Base-by-base conservation (phyloP, 768 basidiomycete genomes). In the Amanita jacksonii region DNA sequence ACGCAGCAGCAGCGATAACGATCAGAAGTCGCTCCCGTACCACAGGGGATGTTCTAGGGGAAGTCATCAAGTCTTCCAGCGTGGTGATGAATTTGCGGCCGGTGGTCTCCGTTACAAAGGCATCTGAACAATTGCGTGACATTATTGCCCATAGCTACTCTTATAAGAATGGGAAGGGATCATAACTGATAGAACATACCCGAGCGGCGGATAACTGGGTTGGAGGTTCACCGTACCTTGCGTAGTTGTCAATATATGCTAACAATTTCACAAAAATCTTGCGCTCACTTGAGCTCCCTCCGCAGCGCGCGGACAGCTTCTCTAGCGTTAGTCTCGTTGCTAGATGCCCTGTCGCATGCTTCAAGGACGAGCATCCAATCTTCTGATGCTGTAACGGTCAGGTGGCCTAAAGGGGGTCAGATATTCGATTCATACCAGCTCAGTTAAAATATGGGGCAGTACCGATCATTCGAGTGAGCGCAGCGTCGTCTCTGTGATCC, bases 141-240 rank as follows among this genome's bases (percentile, higher is more conserved):
- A 93, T 85, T 52, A 93, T 81, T 2, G 89, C 82, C 91, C 90
- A 93, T 5, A 96, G 57, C 85, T 88, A 49, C 16, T 43, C n/a
- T 8, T 37, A 16, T 38, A 13, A 34, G 23, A 44, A 42, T 36
- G 42, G 31, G 48, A 15, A 43, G 34, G 30, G 31, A 34, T 43
- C 36, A 19, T 33, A 35, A 35, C 19, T 23, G n/a, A 22, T n/a
- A n/a, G 20, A 33, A 67, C 78, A 23, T 54, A 84, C 83, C 49
- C 85, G 65, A 15, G 85, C 85, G 16, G 85, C 85, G 19, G 84
- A 79, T 5, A 89, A 63, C 58, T 86, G 85, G 3, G 79, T 77
- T 27, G 79, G 58, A 2, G 85, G 82, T 56, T 85, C 82, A 4
- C 81, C 86, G 54, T 81, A 82, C 57, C 82, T 85, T 49, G 2